phyloP scores from a whole-genome alignment of 257 asterid species.

The Voacanga thouarsii region DNA sequence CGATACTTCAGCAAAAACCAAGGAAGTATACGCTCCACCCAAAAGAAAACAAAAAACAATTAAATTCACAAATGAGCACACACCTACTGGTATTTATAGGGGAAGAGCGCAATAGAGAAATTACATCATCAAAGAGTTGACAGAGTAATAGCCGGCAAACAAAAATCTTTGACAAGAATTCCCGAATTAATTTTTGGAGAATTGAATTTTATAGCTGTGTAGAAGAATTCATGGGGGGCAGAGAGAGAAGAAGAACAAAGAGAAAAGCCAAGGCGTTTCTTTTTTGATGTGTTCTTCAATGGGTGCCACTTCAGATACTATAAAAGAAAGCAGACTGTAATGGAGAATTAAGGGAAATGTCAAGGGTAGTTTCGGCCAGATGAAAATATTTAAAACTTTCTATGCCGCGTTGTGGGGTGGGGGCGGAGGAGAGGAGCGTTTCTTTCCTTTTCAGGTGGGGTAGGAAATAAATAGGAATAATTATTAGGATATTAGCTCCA shows the following conservation, averaged over 20 bases:
- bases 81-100: not conserved
- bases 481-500: not conserved
- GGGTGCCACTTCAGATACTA: not conserved
- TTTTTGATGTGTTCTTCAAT: not conserved
- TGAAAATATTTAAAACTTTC: constrained; percentile 39
- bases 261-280: not conserved
- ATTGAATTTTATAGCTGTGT: not conserved
- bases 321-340: not conserved
- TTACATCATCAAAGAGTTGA: constrained; percentile 27
- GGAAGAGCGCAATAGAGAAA: not conserved
- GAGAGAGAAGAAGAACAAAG: constrained; percentile 5
- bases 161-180: not conserved
- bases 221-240: not conserved
- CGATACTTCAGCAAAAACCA: not conserved
- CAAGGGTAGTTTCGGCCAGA: constrained; percentile 40
- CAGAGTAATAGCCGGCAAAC: constrained; percentile 22
- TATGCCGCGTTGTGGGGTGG: constrained; percentile 48
- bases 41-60: not conserved
- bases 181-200: constrained; percentile 1
- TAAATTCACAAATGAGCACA: constrained; percentile 3
- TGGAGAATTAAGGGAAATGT: constrained; percentile 3
- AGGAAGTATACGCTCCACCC: not conserved
- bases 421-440: constrained; percentile 35
- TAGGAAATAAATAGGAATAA: not conserved
- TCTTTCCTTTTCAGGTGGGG: constrained; percentile 6